A percentile compares a stretch with the other conserved stretches of the same genome.
Evolutionary conservation across 1,284 basidiomycete genomes (phyloP).

Genomic region (Athelia sp.): DNA sequence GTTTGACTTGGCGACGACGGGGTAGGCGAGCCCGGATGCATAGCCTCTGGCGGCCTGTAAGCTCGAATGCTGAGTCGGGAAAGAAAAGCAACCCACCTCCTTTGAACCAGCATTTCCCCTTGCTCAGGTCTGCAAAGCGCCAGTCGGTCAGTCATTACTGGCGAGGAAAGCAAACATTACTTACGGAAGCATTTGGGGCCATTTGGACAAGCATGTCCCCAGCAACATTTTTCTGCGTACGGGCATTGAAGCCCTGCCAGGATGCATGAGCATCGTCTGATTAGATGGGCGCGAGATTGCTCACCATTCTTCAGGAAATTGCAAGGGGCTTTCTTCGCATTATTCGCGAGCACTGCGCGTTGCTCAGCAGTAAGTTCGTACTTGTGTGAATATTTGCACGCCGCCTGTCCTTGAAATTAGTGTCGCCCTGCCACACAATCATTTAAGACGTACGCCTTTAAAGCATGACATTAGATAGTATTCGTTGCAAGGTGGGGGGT

Average conservation of each 20-base stretch:
- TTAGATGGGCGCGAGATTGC: constrained; percentile 5
- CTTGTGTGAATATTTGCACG: constrained; percentile 78
- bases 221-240: constrained; percentile 67
- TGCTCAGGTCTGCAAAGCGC: constrained; percentile 17
- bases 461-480: constrained; percentile 74
- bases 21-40: constrained; percentile 16
- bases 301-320: constrained; percentile 73
- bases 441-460: constrained; percentile 52
- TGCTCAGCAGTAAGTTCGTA: constrained; percentile 67
- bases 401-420: constrained; percentile 35
- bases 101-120: constrained; percentile 81
- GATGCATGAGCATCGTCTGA: background rate
- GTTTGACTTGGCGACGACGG: too few relatives aligned
- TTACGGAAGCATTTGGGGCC: constrained; percentile 64
- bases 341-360: constrained; percentile 55
- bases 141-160: background rate
- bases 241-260: constrained; percentile 62
- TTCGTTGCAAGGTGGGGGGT: constrained; percentile 77
- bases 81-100: constrained; percentile 44
- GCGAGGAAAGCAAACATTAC: constrained; percentile 29
- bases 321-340: constrained; percentile 78
- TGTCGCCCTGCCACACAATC: constrained; percentile 2
- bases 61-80: background rate
- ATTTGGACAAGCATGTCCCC: constrained; percentile 78
- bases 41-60: constrained; percentile 14